Percentiles rank a stretch among this genome's conserved stretches.
These are phyloP conservation scores for Umbelopsis sp. DNA, from an alignment of 192 early-diverging fungal genomes.

Conservation along the genomic window DNA sequence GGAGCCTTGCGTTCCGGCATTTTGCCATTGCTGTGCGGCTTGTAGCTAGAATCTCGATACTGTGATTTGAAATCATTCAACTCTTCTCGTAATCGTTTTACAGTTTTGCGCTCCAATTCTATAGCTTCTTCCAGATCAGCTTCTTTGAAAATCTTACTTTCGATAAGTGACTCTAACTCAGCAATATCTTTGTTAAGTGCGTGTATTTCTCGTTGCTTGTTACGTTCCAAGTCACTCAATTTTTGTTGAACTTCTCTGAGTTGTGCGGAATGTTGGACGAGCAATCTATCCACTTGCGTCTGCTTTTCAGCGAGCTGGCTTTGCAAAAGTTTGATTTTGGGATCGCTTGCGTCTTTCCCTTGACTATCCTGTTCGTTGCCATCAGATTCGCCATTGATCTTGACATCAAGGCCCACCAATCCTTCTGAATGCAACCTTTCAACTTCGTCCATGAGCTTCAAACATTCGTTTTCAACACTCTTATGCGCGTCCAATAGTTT, in stretches of 20 bases:
- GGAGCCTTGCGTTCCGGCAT: neutral
- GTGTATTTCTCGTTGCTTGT: conserved; percentile 63
- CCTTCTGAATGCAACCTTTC: conserved; percentile 68
- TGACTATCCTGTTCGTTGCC: conserved; percentile 12
- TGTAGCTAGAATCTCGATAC: conserved; percentile 44
- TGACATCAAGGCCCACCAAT: conserved; percentile 28
- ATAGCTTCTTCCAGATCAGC: conserved; percentile 66
- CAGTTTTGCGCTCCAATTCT: conserved; percentile 47
- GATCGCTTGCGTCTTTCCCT: conserved; percentile 26
- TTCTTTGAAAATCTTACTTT: conserved; percentile 76
- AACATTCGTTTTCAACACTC: conserved; percentile 71
- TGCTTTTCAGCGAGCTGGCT: conserved; percentile 46
- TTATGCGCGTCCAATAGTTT: conserved; percentile 62
- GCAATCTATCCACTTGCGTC: conserved; percentile 48
- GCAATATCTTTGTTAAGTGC: conserved; percentile 67
- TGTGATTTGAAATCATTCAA: conserved; percentile 57
- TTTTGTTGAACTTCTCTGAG: conserved; percentile 52
- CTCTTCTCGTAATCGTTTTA: conserved; percentile 46
- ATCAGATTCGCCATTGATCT: neutral
- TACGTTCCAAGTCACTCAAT: conserved; percentile 56
- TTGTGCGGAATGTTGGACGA: conserved; percentile 53
- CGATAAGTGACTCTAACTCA: conserved; percentile 67
- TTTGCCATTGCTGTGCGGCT: conserved; percentile 19
- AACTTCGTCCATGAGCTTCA: conserved; percentile 77
- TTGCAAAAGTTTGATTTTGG: conserved; percentile 35